Conservation (phyloP, 106 monocot genomes). For the Alisma plantagoaquatica region DNA sequence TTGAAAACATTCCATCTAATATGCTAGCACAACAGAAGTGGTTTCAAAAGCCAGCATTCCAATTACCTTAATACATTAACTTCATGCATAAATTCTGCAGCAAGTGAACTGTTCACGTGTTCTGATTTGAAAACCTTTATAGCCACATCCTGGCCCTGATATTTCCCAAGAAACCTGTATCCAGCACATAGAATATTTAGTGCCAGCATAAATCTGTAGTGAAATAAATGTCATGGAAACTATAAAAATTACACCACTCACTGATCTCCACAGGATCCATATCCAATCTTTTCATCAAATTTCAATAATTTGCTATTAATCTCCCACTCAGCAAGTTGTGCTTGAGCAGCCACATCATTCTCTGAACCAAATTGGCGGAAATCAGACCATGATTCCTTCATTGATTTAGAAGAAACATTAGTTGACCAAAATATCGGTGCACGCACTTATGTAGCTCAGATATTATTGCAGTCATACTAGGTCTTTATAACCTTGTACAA, state of each 20-base stretch:
- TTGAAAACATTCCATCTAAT: too few relatives aligned
- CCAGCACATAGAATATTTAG: too few relatives aligned
- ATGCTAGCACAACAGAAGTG: too few relatives aligned
- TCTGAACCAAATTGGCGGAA: slow-evolving; percentile 27
- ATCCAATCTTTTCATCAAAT: slow-evolving; percentile 57
- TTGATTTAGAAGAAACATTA: too few relatives aligned
- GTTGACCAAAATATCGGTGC: too few relatives aligned
- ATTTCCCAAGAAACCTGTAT: slow-evolving; percentile 59
- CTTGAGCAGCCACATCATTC: slow-evolving; percentile 31
- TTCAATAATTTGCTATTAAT: slow-evolving; percentile 51
- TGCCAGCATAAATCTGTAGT: too few relatives aligned
- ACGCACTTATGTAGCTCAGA: too few relatives aligned
- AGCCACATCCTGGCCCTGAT: slow-evolving; percentile 71
- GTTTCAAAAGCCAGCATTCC: too few relatives aligned
- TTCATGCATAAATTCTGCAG: slow-evolving; percentile 64
- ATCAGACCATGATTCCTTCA: slow-evolving; percentile 51
- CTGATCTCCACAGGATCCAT: slow-evolving; percentile 77
- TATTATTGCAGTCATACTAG: too few relatives aligned
- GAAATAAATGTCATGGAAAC: neutral
- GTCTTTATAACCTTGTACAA: too few relatives aligned
- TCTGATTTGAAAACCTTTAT: slow-evolving; percentile 62
- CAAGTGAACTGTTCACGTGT: slow-evolving; percentile 34
- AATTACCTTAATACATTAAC: slow-evolving; percentile 59
- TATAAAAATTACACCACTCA: slow-evolving; percentile 17
- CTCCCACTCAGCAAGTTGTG: slow-evolving; percentile 44